A percentile compares a stretch with the other conserved stretches of the same genome.
Evolutionary conservation across 73 alveolate genomes (phyloP).

Genomic region (Paramecium sexaurelia): DNA sequence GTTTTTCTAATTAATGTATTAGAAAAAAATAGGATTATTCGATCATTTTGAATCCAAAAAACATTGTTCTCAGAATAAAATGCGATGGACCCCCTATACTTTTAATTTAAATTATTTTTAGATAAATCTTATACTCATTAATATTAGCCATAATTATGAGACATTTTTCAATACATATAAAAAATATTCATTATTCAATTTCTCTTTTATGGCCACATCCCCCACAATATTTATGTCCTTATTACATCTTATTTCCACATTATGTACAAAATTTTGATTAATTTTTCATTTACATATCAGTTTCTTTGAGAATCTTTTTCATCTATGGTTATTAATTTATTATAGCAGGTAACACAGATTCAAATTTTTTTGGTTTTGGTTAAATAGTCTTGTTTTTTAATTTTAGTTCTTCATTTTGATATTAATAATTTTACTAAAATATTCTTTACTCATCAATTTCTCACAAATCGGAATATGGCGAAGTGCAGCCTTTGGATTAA

Average conservation of each 20-base stretch:
- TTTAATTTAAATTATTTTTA: not conserved
- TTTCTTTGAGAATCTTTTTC: not conserved
- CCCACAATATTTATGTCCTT: slow-evolving; percentile 11
- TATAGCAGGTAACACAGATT: not conserved
- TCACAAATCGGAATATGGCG: slow-evolving; percentile 82
- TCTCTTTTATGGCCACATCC: slow-evolving; percentile 52
- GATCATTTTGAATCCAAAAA: not conserved
- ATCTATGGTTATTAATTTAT: not conserved
- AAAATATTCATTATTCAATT: slow-evolving; percentile 21
- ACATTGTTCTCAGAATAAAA: slow-evolving; percentile 1
- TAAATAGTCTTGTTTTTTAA: not conserved
- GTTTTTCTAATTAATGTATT: not conserved
- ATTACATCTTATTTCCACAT: slow-evolving; percentile 21
- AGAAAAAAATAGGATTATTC: slow-evolving; percentile 15
- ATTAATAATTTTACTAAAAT: not conserved
- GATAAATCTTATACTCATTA: not conserved
- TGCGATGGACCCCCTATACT: slow-evolving; percentile 18
- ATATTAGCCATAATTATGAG: not conserved
- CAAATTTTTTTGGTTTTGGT: not conserved
- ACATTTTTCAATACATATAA: not conserved
- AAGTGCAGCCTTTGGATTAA: slow-evolving; percentile 77
- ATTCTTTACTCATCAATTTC: slow-evolving; percentile 31
- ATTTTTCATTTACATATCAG: not conserved
- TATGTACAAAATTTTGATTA: not conserved
- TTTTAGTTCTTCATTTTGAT: not conserved